These are phyloP conservation scores for Emergomyces orientalis DNA, from an alignment of 2,329 filamentous ascomycete species.

Conservation along the genomic window DNA sequence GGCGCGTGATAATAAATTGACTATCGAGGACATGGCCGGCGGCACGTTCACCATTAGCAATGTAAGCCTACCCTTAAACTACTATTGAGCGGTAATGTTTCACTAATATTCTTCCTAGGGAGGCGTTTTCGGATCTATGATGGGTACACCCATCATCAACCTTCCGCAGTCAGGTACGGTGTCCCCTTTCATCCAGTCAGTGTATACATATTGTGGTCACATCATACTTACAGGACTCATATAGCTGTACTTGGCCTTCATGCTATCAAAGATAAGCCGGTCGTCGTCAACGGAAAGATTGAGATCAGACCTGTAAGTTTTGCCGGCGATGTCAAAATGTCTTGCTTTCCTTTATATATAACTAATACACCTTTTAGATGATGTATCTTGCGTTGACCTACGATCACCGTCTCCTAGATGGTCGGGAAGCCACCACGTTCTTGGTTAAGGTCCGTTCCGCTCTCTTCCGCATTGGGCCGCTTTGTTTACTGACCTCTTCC, in stretches of 20 bases:
- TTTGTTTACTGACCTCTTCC: constrained; percentile 11
- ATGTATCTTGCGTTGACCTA: constrained; percentile 99
- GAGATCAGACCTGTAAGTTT: constrained; percentile 67
- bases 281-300: constrained; percentile 85
- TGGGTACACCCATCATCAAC: constrained; percentile 98
- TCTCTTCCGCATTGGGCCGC: background rate
- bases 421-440: constrained; percentile 91
- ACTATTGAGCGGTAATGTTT: background rate
- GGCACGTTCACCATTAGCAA: constrained; percentile 98
- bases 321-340: too few relatives aligned
- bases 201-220: constrained; percentile 8
- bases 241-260: constrained; percentile 77
- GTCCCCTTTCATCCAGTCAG: background rate
- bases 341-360: background rate
- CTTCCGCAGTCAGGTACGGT: constrained; percentile 66
- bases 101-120: constrained; percentile 39
- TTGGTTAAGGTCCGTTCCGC: constrained; percentile 59
- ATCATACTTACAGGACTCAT: constrained; percentile 17
- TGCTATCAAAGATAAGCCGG: constrained; percentile 88
- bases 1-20: constrained; percentile 92
- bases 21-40: constrained; percentile 98
- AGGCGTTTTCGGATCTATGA: constrained; percentile 91
- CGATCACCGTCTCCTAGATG: constrained; percentile 90
- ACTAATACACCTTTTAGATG: constrained; percentile 48
- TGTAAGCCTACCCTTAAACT: constrained; percentile 31